Conservation (phyloP, 768 basidiomycete genomes). For the Candolleomyces aberdarensis region DNA sequence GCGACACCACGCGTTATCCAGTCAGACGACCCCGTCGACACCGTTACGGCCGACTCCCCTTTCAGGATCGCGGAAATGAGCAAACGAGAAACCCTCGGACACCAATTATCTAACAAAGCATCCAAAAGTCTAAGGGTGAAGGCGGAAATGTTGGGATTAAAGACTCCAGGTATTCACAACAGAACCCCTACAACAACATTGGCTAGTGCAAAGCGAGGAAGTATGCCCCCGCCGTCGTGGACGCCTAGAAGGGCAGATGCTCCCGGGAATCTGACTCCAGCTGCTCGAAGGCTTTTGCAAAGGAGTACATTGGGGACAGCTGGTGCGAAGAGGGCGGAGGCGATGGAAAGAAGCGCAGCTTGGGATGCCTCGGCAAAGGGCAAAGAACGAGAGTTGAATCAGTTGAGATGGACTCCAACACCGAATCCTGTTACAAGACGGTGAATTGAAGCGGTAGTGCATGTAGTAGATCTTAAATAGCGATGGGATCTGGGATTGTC, state of each 20-base stretch:
- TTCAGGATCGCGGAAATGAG: slow-evolving; percentile 80
- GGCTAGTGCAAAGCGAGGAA: slow-evolving; percentile 30
- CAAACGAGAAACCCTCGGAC: slow-evolving; percentile 78
- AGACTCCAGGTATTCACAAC: slow-evolving; percentile 33
- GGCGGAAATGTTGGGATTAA: slow-evolving; percentile 56
- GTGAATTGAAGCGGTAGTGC: slow-evolving; percentile 1
- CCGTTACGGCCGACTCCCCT: slow-evolving; percentile 51
- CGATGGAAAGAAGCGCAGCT: slow-evolving; percentile 52
- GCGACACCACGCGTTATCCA: slow-evolving; percentile 87
- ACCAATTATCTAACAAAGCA: slow-evolving; percentile 78
- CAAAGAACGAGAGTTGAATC: slow-evolving; percentile 61
- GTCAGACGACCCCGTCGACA: slow-evolving; percentile 50
- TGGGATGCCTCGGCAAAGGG: slow-evolving; percentile 48
- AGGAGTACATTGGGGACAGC: slow-evolving; percentile 65
- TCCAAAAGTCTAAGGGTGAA: slow-evolving; percentile 77
- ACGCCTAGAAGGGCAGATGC: slow-evolving; percentile 76
- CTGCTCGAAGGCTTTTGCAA: slow-evolving; percentile 73
- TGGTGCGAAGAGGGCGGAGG: slow-evolving; percentile 62
- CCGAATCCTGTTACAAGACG: slow-evolving; percentile 35
- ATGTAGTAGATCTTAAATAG: background rate
- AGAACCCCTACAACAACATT: slow-evolving; percentile 28
- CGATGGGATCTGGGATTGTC: background rate
- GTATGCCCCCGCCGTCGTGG: slow-evolving; percentile 81
- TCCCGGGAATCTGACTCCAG: slow-evolving; percentile 80
- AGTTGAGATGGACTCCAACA: slow-evolving; percentile 79